These are phyloP conservation scores for Escovopsis sp. DNA, from an alignment of 2,329 filamentous ascomycete genomes.

Conservation along the genomic window DNA sequence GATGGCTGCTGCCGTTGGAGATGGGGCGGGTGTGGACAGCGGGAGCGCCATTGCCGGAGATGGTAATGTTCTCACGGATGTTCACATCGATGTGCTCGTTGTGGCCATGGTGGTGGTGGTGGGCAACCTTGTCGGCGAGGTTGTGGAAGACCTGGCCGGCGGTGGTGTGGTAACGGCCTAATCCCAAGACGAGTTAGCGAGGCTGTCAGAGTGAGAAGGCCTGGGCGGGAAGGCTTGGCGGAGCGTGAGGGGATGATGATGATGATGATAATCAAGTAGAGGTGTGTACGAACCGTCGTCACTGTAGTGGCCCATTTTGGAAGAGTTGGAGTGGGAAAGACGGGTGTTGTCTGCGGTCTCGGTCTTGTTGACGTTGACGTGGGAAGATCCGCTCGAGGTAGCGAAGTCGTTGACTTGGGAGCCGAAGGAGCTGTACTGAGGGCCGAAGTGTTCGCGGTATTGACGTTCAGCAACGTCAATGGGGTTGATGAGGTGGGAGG, in stretches of 20 bases:
- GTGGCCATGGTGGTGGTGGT: constrained; percentile 32
- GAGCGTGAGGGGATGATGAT: too few relatives aligned
- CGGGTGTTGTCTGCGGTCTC: constrained; percentile 48
- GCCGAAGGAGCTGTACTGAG: constrained; percentile 18
- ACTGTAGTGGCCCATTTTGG: constrained; percentile 54
- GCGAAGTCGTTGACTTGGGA: constrained; percentile 21
- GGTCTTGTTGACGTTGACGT: constrained; percentile 33
- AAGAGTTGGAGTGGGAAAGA: constrained; percentile 29
- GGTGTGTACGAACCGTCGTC: constrained; percentile 35
- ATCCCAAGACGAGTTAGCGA: constrained; percentile 8
- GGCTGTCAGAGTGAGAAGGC: neutral
- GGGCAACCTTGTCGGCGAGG: constrained; percentile 39
- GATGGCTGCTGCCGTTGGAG: constrained; percentile 16
- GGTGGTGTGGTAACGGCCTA: constrained; percentile 45
- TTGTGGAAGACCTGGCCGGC: constrained; percentile 39
- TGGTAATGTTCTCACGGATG: constrained; percentile 11
- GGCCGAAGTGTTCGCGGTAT: constrained; percentile 40
- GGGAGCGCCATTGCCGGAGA: constrained; percentile 30
- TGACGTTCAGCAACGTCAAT: constrained; percentile 52
- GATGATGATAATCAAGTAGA: neutral
- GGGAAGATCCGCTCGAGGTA: constrained; percentile 9
- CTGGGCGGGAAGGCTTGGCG: neutral
- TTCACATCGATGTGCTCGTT: constrained; percentile 34
- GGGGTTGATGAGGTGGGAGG: constrained; percentile 22
- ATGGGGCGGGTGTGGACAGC: constrained; percentile 20